Evolutionary conservation across 1,284 basidiomycete genomes (phyloP).

Genomic region (Xerocomus nothofagi): DNA sequence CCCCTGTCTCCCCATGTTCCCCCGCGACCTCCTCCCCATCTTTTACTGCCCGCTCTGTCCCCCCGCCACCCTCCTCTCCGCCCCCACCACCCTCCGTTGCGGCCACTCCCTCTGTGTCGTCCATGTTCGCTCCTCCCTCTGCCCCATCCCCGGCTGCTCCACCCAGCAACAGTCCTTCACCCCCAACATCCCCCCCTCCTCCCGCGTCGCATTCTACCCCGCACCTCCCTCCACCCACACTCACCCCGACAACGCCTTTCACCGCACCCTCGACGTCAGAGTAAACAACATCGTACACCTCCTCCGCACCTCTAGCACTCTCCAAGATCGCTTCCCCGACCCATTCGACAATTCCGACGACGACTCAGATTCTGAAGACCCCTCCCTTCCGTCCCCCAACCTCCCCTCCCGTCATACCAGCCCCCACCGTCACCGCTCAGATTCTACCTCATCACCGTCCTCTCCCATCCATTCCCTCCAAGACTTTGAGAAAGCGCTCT

Average conservation of each 20-base stretch:
- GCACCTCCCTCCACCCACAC: constrained; percentile 26
- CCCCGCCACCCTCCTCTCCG: constrained; percentile 33
- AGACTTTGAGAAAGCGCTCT: constrained; percentile 69
- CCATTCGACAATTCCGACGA: constrained; percentile 27
- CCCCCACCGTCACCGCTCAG: constrained; percentile 20
- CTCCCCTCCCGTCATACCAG: constrained; percentile 5
- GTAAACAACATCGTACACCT: constrained; percentile 61
- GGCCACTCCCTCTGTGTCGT: constrained; percentile 53
- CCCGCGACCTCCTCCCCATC: constrained; percentile 30
- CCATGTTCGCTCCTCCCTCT: constrained; percentile 21
- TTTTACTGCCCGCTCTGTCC: constrained; percentile 46
- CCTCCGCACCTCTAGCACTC: constrained; percentile 33
- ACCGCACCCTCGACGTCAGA: constrained; percentile 53
- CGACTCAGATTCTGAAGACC: constrained; percentile 28
- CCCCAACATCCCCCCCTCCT: constrained; percentile 36
- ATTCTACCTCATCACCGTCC: constrained; percentile 21
- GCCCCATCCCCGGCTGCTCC: constrained; percentile 26
- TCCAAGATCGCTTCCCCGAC: constrained; percentile 19
- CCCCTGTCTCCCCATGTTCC: constrained; percentile 17
- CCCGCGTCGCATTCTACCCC: constrained; percentile 36
- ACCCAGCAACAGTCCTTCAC: constrained; percentile 17
- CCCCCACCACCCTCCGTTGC: constrained; percentile 54
- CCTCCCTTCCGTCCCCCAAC: background rate
- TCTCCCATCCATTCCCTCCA: constrained; percentile 20
- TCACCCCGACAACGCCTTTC: constrained; percentile 1